A percentile compares a stretch with the other conserved stretches of the same genome.
phyloP scores from a whole-genome alignment of 192 early-diverging fungal species.

The Podila minutissima region DNA sequence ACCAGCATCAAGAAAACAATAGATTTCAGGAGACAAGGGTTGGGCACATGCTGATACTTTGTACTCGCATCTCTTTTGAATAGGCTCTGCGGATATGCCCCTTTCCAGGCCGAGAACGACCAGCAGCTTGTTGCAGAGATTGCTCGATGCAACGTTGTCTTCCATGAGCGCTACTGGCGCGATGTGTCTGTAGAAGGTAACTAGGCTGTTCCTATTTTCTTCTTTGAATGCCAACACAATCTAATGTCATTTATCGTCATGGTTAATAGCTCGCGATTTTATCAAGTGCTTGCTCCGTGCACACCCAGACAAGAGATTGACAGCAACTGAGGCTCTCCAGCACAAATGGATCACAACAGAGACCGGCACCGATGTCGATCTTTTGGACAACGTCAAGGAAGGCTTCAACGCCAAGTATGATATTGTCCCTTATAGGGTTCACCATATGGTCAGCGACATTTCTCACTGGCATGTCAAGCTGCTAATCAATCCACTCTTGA shows the following conservation, averaged over 20 bases:
- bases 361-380: constrained; percentile 74
- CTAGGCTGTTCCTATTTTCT: neutral
- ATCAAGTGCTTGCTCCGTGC: constrained; percentile 72
- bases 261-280: constrained; percentile 76
- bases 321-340: constrained; percentile 80
- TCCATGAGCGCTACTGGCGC: constrained; percentile 79
- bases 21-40: too few relatives aligned
- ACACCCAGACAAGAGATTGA: constrained; percentile 78
- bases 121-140: constrained; percentile 66
- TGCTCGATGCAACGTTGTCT: constrained; percentile 71
- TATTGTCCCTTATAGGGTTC: neutral
- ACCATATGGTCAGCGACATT: neutral
- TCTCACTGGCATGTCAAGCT: neutral
- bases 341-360: constrained; percentile 86
- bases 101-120: constrained; percentile 75
- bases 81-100: constrained; percentile 83
- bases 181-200: constrained; percentile 85
- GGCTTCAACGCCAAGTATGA: constrained; percentile 72
- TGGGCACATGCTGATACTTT: too few relatives aligned
- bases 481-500: neutral
- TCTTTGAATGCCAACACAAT: neutral
- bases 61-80: constrained; percentile 1
- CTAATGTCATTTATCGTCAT: too few relatives aligned
- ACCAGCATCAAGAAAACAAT: too few relatives aligned
- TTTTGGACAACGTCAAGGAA: constrained; percentile 83